Conservation (phyloP, 148 eudicot species). For the Diospyros kaki region DNA sequence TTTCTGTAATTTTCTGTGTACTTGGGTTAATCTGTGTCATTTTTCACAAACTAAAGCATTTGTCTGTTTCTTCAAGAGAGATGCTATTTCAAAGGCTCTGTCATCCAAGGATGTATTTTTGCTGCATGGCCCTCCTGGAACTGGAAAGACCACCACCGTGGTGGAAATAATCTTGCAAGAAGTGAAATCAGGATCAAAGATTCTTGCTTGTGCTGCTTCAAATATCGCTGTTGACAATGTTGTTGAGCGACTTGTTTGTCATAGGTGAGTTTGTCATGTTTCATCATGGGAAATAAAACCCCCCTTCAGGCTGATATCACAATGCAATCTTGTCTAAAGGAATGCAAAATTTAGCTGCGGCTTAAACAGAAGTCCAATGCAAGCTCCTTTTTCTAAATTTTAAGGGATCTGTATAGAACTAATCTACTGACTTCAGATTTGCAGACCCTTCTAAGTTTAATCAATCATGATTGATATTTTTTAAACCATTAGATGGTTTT, state of each 20-base stretch:
- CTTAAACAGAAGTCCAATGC: conserved; percentile 1
- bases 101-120: conserved; percentile 86
- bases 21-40: neutral
- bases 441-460: neutral
- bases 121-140: conserved; percentile 99
- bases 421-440: conserved; percentile 3
- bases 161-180: conserved; percentile 95
- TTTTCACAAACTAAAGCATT: conserved; percentile 17
- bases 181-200: conserved; percentile 95
- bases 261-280: conserved; percentile 48
- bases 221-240: conserved; percentile 98
- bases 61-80: conserved; percentile 51
- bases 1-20: too few species aligned
- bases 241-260: conserved; percentile 85
- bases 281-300: neutral
- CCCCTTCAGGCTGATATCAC: neutral
- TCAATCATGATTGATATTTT: neutral
- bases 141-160: conserved; percentile 96
- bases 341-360: neutral
- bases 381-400: neutral
- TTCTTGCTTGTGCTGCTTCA: conserved; percentile 99
- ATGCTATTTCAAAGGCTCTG: conserved; percentile 78
- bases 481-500: neutral
- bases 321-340: too few species aligned
- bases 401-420: neutral